Percentiles rank a stretch among this genome's conserved stretches.
These are phyloP conservation scores for Vachellia collinsii DNA, from an alignment of 306 rosid species.

Conservation along the genomic window DNA sequence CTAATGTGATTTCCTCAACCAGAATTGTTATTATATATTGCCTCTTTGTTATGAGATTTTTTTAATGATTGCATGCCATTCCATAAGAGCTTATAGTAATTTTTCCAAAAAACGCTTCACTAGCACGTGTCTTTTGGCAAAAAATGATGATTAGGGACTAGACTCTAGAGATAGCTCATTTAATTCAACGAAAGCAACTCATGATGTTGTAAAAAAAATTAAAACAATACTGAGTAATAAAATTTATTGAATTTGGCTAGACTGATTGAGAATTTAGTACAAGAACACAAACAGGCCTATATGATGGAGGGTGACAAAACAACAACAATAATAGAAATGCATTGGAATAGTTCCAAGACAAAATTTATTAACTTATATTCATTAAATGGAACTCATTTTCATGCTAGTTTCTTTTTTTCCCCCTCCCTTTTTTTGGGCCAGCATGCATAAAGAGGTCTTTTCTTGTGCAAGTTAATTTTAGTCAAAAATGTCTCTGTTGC, in stretches of 20 bases:
- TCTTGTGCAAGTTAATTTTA: neutral
- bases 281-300: neutral
- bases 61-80: too few species aligned
- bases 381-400: conserved; percentile 3
- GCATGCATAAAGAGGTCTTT: neutral
- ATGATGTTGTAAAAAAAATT: neutral
- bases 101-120: too few species aligned
- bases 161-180: neutral
- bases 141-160: neutral
- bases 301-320: neutral
- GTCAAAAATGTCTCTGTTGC: neutral
- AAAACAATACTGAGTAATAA: too few species aligned
- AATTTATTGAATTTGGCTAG: neutral
- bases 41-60: too few species aligned
- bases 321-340: neutral
- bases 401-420: neutral
- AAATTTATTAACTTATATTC: neutral
- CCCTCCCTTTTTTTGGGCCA: neutral
- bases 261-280: neutral
- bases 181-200: neutral
- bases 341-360: neutral
- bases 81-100: too few species aligned
- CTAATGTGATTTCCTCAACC: too few species aligned
- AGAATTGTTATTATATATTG: too few species aligned
- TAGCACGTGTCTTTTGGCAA: neutral